A percentile compares a stretch with the other conserved stretches of the same genome.
Evolutionary conservation across 495 filamentous ascomycete genomes (phyloP).

Genomic region (Clavariopsis aquatica): DNA sequence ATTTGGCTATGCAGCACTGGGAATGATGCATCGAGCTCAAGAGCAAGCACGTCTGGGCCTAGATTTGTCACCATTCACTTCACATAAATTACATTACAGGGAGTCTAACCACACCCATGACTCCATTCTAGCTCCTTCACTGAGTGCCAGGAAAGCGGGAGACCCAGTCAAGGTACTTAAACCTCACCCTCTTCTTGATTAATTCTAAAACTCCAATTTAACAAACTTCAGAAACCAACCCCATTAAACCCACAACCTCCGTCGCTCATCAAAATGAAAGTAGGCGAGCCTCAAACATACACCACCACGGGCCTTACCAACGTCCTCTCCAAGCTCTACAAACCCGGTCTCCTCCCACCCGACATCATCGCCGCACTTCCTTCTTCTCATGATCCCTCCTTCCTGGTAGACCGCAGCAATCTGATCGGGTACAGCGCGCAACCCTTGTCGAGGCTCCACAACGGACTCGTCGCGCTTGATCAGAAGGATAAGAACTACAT

Average conservation of each 20-base stretch:
- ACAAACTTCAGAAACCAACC: not conserved
- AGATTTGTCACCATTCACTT: not conserved
- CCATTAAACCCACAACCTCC: not conserved
- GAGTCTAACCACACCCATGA: not conserved
- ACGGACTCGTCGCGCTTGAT: not conserved
- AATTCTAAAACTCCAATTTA: not conserved
- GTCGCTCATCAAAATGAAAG: not conserved
- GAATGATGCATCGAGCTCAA: not conserved
- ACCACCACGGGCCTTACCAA: constrained; percentile 1
- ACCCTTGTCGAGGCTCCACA: not conserved
- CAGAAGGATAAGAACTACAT: constrained; percentile 16
- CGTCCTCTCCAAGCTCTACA: constrained; percentile 9
- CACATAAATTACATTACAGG: not conserved
- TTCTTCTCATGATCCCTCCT: not conserved
- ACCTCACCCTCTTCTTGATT: not conserved
- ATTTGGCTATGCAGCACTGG: not conserved
- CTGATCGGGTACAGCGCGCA: not conserved
- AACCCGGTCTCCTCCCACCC: not conserved
- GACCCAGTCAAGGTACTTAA: not conserved
- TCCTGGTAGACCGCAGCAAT: not conserved
- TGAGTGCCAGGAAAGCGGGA: not conserved
- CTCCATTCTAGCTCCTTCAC: not conserved
- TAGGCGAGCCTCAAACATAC: constrained; percentile 11
- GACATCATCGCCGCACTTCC: not conserved
- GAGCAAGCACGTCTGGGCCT: not conserved